Conservation (phyloP, 495 filamentous ascomycete genomes). For the Penicillium herquei region DNA sequence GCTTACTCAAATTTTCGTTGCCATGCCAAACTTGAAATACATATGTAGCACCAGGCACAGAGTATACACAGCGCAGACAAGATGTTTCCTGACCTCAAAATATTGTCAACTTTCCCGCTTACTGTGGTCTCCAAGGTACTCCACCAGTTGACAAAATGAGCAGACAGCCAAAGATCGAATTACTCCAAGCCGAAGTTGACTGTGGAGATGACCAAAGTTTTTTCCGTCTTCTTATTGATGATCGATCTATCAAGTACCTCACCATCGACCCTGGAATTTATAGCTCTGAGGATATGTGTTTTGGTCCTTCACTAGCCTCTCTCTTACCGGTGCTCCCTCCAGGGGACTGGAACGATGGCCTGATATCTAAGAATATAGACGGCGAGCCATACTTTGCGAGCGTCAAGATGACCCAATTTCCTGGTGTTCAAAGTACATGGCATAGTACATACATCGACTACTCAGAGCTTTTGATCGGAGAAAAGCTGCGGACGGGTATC, state of each 20-base stretch:
- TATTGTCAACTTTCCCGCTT: too few relatives aligned
- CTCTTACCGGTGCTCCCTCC: slow-evolving; percentile 20
- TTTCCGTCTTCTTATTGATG: slow-evolving; percentile 32
- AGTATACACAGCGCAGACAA: too few relatives aligned
- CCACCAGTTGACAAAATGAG: slow-evolving; percentile 6
- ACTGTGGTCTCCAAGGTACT: too few relatives aligned
- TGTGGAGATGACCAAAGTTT: slow-evolving; percentile 21
- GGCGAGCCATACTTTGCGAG: slow-evolving; percentile 20
- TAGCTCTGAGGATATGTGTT: slow-evolving; percentile 32
- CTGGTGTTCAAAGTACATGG: slow-evolving; percentile 21
- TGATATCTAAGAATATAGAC: slow-evolving; percentile 15
- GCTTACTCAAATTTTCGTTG: too few relatives aligned
- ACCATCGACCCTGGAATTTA: slow-evolving; percentile 33
- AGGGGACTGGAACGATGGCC: slow-evolving; percentile 27
- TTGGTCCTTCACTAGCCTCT: slow-evolving; percentile 23
- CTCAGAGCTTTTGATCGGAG: slow-evolving; percentile 14
- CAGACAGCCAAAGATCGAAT: slow-evolving; percentile 16
- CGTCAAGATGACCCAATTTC: slow-evolving; percentile 15
- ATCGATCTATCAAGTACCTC: slow-evolving; percentile 31
- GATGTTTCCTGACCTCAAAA: too few relatives aligned
- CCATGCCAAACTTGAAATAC: too few relatives aligned
- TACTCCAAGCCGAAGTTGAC: slow-evolving; percentile 28
- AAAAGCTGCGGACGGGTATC: slow-evolving; percentile 20
- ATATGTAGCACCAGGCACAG: too few relatives aligned
- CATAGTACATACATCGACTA: slow-evolving; percentile 25